These are phyloP conservation scores for Aspergillus sp. DNA, from an alignment of 2,329 filamentous ascomycete genomes.

Conservation along the genomic window DNA sequence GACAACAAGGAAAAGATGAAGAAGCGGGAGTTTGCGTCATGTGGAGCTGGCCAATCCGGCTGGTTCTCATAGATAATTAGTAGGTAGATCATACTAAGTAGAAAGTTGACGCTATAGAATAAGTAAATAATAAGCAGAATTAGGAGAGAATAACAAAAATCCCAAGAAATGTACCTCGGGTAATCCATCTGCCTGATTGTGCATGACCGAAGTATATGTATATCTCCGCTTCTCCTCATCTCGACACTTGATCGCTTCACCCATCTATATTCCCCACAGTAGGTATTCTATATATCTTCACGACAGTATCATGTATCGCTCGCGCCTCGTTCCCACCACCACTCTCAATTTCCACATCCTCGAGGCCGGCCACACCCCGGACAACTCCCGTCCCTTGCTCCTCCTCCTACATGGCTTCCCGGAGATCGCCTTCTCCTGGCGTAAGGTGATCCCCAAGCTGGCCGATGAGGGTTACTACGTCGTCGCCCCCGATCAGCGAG, in stretches of 20 bases:
- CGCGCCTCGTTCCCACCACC: conserved; percentile 58
- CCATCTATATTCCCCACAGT: too few species aligned
- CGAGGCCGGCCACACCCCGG: conserved; percentile 49
- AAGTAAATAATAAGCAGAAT: conserved; percentile 2
- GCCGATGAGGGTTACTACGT: conserved; percentile 62
- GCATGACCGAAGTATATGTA: not conserved
- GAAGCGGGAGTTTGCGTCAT: not conserved
- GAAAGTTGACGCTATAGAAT: too few species aligned
- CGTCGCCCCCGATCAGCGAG: conserved; percentile 66
- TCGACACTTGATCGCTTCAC: too few species aligned
- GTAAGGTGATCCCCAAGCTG: conserved; percentile 60
- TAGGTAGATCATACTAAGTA: too few species aligned
- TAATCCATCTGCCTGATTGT: conserved; percentile 12
- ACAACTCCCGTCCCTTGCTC: conserved; percentile 52
- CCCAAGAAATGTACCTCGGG: conserved; percentile 2
- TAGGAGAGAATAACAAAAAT: too few species aligned
- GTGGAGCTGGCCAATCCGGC: too few species aligned
- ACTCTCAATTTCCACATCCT: conserved; percentile 62
- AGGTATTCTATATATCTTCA: too few species aligned
- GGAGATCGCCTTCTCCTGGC: conserved; percentile 69
- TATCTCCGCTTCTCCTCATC: too few species aligned
- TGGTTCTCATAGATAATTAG: too few species aligned
- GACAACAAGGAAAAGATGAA: not conserved
- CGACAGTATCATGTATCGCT: conserved; percentile 16
- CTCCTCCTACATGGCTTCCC: conserved; percentile 67